These are phyloP conservation scores for Pseudogymnoascus sp. DNA, from an alignment of 2,329 filamentous ascomycete species.

Conservation along the genomic window DNA sequence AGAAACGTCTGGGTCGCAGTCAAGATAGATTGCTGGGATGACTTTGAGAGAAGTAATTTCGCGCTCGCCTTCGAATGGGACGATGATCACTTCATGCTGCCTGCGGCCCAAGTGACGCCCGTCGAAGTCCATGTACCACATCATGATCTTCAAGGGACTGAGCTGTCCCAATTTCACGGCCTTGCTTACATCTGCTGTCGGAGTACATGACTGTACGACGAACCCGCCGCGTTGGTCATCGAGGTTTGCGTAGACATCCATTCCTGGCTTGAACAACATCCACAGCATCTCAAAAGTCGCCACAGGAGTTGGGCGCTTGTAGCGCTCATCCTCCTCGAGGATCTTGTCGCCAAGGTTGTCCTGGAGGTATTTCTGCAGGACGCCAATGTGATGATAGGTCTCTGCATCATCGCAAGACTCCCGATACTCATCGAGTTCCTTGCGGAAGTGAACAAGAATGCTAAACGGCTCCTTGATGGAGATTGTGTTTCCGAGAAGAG, in stretches of 20 bases:
- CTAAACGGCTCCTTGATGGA: constrained; percentile 31
- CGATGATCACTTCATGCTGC: constrained; percentile 20
- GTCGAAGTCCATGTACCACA: constrained; percentile 29
- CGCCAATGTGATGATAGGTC: constrained; percentile 17
- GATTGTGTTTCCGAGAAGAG: constrained; percentile 19
- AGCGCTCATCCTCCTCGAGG: constrained; percentile 16
- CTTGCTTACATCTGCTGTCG: constrained; percentile 1
- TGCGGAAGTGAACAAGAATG: constrained; percentile 28
- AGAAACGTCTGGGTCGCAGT: constrained; percentile 13
- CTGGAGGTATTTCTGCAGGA: constrained; percentile 15
- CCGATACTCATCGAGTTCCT: constrained; percentile 20
- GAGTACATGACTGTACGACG: constrained; percentile 15
- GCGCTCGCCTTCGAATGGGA: constrained; percentile 24
- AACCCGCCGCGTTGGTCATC: constrained; percentile 19
- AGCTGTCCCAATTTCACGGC: constrained; percentile 15
- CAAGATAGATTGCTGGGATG: constrained; percentile 21
- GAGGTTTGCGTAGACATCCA: constrained; percentile 18
- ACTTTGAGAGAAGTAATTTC: constrained; percentile 25
- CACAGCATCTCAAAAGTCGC: constrained; percentile 22
- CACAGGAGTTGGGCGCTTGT: constrained; percentile 16
- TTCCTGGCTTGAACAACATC: constrained; percentile 23
- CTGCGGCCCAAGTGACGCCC: constrained; percentile 23
- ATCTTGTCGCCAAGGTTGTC: constrained; percentile 20
- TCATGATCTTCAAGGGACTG: constrained; percentile 19
- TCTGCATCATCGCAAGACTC: constrained; percentile 19